Conservation (phyloP, 2,329 filamentous ascomycete species). For the Helotiales sp. region DNA sequence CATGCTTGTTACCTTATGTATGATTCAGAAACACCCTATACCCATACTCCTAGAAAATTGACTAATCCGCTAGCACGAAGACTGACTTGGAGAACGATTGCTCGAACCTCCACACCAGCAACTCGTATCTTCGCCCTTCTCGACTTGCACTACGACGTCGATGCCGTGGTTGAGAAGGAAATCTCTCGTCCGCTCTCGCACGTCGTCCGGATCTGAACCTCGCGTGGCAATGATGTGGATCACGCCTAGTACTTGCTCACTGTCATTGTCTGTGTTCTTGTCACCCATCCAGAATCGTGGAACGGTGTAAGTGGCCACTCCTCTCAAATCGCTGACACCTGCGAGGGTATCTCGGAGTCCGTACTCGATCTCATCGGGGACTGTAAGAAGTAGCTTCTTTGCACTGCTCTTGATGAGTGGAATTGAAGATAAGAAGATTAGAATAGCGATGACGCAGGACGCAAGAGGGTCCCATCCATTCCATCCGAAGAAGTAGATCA, state of each 20-base stretch:
- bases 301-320: slow-evolving; percentile 83
- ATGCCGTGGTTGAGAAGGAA: slow-evolving; percentile 75
- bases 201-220: slow-evolving; percentile 78
- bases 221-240: slow-evolving; percentile 83
- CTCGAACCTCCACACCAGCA: slow-evolving; percentile 61
- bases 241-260: slow-evolving; percentile 72
- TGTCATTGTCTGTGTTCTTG: slow-evolving; percentile 46
- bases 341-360: slow-evolving; percentile 83
- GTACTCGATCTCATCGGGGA: slow-evolving; percentile 87
- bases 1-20: slow-evolving; percentile 11
- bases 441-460: slow-evolving; percentile 87
- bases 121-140: slow-evolving; percentile 74
- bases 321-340: slow-evolving; percentile 79
- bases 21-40: not conserved
- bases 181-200: slow-evolving; percentile 74
- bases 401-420: slow-evolving; percentile 87
- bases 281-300: slow-evolving; percentile 95
- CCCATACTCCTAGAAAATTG: not conserved
- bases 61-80: slow-evolving; percentile 3
- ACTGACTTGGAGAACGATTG: slow-evolving; percentile 15
- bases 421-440: slow-evolving; percentile 91
- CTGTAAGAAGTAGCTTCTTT: slow-evolving; percentile 79
- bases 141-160: slow-evolving; percentile 86
- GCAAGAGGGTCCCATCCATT: slow-evolving; percentile 93
- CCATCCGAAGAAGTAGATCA: slow-evolving; percentile 90